Conservation (phyloP, 192 early-diverging fungal species). For the Coemansia sp. region DNA sequence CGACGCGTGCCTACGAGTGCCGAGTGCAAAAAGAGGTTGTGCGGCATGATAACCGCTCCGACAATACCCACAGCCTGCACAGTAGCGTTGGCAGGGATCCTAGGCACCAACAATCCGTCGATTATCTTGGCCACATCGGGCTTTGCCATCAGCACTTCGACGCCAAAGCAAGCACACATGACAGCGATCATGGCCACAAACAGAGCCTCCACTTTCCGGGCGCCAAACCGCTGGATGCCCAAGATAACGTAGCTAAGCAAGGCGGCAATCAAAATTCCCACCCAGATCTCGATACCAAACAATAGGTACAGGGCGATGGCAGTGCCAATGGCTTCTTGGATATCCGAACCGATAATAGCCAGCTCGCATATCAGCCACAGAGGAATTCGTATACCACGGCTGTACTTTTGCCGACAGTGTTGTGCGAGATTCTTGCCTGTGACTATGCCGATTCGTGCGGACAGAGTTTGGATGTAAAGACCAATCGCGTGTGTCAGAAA, state of each 20-base stretch:
- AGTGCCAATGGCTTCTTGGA: conserved; percentile 86
- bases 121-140: conserved; percentile 58
- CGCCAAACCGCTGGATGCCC: conserved; percentile 64
- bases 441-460: conserved; percentile 66
- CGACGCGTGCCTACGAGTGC: conserved; percentile 68
- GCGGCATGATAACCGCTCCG: conserved; percentile 83
- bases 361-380: conserved; percentile 66
- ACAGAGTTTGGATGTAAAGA: conserved; percentile 64
- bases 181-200: conserved; percentile 74
- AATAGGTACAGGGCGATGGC: conserved; percentile 85
- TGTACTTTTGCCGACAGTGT: conserved; percentile 53
- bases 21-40: conserved; percentile 89
- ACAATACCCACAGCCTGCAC: conserved; percentile 71
- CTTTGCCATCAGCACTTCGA: conserved; percentile 62
- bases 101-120: conserved; percentile 60
- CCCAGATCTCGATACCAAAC: conserved; percentile 66
- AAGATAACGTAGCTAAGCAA: conserved; percentile 81
- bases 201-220: conserved; percentile 70
- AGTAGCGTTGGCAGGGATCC: conserved; percentile 59
- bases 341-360: conserved; percentile 73
- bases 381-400: conserved; percentile 36
- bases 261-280: conserved; percentile 77
- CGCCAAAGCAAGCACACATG: conserved; percentile 78
- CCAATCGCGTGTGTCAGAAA: conserved; percentile 67
- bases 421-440: conserved; percentile 69